Evolutionary conservation across 2,329 filamentous ascomycete genomes (phyloP), one percentile per base, ranked within the genome.

Genomic region (Pseudogymnoascus sp.): DNA sequence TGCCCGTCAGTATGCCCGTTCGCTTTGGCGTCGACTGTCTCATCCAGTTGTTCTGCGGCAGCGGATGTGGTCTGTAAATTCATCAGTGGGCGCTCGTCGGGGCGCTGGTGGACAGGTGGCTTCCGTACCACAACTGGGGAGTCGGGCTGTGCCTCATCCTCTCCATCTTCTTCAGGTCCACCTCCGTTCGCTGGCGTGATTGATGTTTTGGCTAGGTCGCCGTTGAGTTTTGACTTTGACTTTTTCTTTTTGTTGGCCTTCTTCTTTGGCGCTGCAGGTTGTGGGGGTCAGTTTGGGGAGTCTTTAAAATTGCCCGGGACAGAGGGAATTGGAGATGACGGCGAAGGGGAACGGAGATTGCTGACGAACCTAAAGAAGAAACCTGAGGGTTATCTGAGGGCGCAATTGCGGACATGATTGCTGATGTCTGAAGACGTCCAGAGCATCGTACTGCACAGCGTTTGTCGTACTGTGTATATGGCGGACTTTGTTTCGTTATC

Each of bases 171-270:
- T 5, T 70, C 73, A 6, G 77, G 6, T 76, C 74, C 39, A 75
- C 74, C 11, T 72, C 72, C 14, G 75, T 75, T 4, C 70, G 72
- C 63, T 72, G 74, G 49, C 64, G 59, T 31, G 67, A 68, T 39
- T 64, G 65, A 63, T 11, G 67, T 63, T 43, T 73, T 75, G 21
- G 64, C 64, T 4, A 68, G 61, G 59, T 75, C 74, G 14, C 73
- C 74, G 64, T 75, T 76, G 19, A 68, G 66, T 63, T 77, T 75
- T 19, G 69, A 68, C 69, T 80, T 82, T 62, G 72, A 74, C 63
- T 73, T 73, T 66, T 74, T 75, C 74, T 82, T 83, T 74, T 81
- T 84, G 72, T 80, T 83, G 73, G 78, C 82, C 71, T 79, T 83
- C 75, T 82, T 84, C 70, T 80, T 80, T 70, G 78, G 84, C 61